Conservation (phyloP, 148 eudicot species). For the Rhododendron vialii region DNA sequence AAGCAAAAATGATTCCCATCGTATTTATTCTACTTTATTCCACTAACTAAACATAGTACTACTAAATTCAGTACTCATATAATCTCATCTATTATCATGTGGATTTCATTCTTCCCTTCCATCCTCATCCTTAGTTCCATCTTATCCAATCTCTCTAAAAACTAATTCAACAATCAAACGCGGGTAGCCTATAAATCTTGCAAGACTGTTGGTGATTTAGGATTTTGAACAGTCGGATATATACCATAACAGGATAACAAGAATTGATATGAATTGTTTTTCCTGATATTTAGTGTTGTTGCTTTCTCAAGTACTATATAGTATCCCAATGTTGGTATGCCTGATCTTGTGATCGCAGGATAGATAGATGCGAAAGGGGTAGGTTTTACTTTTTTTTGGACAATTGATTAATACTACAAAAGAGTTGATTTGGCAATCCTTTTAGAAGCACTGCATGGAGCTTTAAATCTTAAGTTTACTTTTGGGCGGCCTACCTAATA, state of each 20-base stretch:
- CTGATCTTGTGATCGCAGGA: neutral
- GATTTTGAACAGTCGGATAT: neutral
- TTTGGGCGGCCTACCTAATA: neutral
- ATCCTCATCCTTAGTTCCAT: neutral
- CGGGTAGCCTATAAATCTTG: no score
- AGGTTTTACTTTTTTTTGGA: neutral
- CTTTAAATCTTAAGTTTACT: neutral
- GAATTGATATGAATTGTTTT: neutral
- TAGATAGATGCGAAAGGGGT: neutral
- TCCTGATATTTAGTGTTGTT: neutral
- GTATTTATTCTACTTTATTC: no score
- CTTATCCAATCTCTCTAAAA: neutral
- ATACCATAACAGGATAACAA: neutral
- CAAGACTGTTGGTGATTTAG: neutral
- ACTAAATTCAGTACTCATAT: no score
- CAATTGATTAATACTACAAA: neutral
- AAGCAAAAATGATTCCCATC: no score
- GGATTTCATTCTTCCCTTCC: no score
- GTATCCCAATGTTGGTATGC: neutral
- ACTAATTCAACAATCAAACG: no score
- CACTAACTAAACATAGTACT: no score
- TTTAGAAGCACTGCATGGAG: neutral
- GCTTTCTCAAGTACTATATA: neutral
- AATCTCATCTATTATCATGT: no score
- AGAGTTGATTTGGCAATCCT: neutral